Evolutionary conservation across 257 asterid genomes (phyloP).

Genomic region (Knoxia roxburghii): DNA sequence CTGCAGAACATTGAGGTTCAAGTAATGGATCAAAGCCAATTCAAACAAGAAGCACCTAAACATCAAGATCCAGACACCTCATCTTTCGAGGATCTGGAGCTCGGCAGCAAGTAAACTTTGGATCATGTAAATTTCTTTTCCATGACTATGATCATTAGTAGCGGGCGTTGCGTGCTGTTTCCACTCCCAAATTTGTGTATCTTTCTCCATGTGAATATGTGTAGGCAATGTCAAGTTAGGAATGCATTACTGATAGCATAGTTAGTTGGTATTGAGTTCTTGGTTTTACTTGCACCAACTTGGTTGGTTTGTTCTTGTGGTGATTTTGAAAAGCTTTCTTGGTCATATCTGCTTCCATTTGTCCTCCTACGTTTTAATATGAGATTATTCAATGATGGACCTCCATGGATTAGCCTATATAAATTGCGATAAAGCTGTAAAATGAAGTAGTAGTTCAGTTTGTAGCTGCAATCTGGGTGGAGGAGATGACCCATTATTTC

Average conservation of each 20-base stretch:
- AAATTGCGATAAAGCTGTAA: too few species aligned
- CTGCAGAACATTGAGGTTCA: conserved; percentile 16
- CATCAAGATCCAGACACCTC: neutral
- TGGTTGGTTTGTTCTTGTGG: neutral
- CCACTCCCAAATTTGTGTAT: neutral
- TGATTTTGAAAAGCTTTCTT: neutral
- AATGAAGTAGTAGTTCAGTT: too few species aligned
- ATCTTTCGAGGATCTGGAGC: conserved; percentile 21
- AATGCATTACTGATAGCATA: neutral
- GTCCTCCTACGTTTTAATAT: too few species aligned
- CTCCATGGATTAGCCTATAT: too few species aligned
- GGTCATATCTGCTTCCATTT: too few species aligned
- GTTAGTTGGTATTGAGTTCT: neutral
- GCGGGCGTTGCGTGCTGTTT: neutral
- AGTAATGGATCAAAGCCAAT: conserved; percentile 8
- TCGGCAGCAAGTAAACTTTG: conserved; percentile 19
- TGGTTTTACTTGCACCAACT: too few species aligned
- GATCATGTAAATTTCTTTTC: neutral
- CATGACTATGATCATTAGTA: too few species aligned
- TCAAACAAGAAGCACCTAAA: neutral
- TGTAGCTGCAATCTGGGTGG: neutral
- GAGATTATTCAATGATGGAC: too few species aligned
- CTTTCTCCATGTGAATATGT: conserved; percentile 9
- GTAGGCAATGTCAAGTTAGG: neutral
- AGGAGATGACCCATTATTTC: neutral